Evolutionary conservation across 2,329 filamentous ascomycete species (phyloP), one percentile per base, ranked within the genome.

Genomic region (Aspergillus proliferans): DNA sequence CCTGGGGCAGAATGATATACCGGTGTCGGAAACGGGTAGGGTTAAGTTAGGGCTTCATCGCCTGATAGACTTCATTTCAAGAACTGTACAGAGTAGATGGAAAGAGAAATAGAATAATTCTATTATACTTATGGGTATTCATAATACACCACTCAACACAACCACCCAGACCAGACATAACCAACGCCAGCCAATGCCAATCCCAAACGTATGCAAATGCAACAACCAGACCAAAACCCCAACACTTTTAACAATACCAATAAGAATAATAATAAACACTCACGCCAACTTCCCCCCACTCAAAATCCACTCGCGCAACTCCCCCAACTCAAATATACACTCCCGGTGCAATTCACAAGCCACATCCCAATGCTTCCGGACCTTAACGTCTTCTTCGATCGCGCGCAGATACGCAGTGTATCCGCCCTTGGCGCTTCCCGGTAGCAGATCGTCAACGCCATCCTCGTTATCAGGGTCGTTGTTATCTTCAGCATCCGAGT

Each of bases 291-390:
- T 68, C 1, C 67, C 66, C 19, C 66, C 66, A 43, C 59, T 57
- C 6, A 59, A 55, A 38, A 72, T 64, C 65, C 65, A 69, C 38
- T 71, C 60, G 21, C 72, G 66, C 47, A 71, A 54, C 26, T 62
- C 54, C 3, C 69, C 71, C 34, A 76, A 61, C 19, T 70, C 66
- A 39, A 65, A 47, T 40, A 65, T 47, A 55, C 68, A 71, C 9
- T 69, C 64, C 30, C 66, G 60, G 54, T 77, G 75, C 49, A 67
- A 54, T 48, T 77, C 74, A 50, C 69, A 70, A 3, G 73, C 72
- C 12, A 75, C 66, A 39, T 75, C 70, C 74, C 73, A 77, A 56
- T 75, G 73, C 47, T 69, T 64, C n/a, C 71, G 62, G 42, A 75
- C 71, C 43, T 65, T 64, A 12, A 62, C 61, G 50, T 76, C 73